Percentiles rank a stretch among this genome's conserved stretches.
phyloP scores from a whole-genome alignment of 2,329 filamentous ascomycete genomes.

The Elsinoe arachidis region DNA sequence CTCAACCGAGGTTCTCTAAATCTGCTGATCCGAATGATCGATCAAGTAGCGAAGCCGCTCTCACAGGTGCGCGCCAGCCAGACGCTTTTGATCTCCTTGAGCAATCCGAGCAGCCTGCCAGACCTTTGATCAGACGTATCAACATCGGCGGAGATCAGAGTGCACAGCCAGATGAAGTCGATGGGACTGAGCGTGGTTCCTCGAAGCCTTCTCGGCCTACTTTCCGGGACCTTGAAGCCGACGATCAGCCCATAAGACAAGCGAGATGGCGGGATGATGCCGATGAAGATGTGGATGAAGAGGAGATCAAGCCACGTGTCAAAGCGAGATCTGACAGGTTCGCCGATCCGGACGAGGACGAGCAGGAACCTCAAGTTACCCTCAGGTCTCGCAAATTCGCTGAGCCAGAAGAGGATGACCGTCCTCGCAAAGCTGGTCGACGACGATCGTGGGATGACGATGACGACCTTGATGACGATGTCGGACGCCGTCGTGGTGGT shows the following conservation, averaged over 20 bases:
- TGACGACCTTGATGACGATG: constrained; percentile 14
- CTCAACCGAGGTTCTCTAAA: not conserved
- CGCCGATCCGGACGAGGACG: constrained; percentile 9
- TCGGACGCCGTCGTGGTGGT: constrained; percentile 14
- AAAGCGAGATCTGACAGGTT: not conserved
- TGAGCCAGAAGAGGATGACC: constrained; percentile 16
- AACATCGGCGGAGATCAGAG: not conserved
- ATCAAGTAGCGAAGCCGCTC: not conserved
- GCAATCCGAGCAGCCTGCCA: constrained; percentile 4
- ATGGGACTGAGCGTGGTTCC: not conserved
- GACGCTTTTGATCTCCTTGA: constrained; percentile 14
- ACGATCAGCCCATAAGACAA: not conserved
- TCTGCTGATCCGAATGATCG: constrained; percentile 3
- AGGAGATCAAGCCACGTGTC: not conserved
- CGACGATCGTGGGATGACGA: constrained; percentile 12
- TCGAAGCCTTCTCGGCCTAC: no score
- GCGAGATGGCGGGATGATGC: not conserved
- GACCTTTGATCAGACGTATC: not conserved
- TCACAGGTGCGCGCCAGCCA: not conserved
- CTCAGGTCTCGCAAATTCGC: constrained; percentile 13
- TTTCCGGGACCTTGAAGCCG: not conserved
- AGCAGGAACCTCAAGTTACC: constrained; percentile 13
- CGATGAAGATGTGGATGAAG: not conserved
- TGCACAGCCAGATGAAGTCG: not conserved
- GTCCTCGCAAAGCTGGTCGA: constrained; percentile 20